Evolutionary conservation across 371 early-diverging fungal species (phyloP).

Genomic region (Mortierella sp.): DNA sequence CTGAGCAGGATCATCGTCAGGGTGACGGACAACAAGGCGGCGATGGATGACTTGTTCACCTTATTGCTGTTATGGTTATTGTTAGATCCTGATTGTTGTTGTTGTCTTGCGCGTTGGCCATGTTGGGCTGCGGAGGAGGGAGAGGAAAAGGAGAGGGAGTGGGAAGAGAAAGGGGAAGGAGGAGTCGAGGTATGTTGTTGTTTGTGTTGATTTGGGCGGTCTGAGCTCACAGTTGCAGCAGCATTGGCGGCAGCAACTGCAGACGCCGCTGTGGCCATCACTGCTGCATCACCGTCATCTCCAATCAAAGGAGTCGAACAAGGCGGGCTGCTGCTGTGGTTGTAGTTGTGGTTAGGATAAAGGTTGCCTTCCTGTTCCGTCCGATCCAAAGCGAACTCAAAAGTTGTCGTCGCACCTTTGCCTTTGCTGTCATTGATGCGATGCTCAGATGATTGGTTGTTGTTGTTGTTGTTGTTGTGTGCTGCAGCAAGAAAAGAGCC

Average conservation of each 20-base stretch:
- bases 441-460: conserved; percentile 29
- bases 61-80: neutral
- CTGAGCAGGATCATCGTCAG: conserved; percentile 49
- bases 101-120: conserved; percentile 3
- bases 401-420: conserved; percentile 9
- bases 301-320: neutral
- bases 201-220: conserved; percentile 2
- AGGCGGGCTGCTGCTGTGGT: neutral
- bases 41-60: conserved; percentile 35
- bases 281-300: neutral
- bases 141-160: neutral
- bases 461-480: conserved; percentile 1
- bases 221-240: conserved; percentile 17
- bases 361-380: neutral
- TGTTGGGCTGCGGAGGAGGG: neutral
- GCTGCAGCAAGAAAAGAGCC: conserved; percentile 17
- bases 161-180: neutral
- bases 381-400: conserved; percentile 18
- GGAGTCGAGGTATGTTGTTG: conserved; percentile 6
- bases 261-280: neutral
- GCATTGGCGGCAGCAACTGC: neutral
- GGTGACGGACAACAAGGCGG: conserved; percentile 42
- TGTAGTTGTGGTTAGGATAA: neutral
- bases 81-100: conserved; percentile 19
- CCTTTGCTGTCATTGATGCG: neutral